phyloP scores from a whole-genome alignment of 768 basidiomycete species.

The Rhodocollybia butyracea region DNA sequence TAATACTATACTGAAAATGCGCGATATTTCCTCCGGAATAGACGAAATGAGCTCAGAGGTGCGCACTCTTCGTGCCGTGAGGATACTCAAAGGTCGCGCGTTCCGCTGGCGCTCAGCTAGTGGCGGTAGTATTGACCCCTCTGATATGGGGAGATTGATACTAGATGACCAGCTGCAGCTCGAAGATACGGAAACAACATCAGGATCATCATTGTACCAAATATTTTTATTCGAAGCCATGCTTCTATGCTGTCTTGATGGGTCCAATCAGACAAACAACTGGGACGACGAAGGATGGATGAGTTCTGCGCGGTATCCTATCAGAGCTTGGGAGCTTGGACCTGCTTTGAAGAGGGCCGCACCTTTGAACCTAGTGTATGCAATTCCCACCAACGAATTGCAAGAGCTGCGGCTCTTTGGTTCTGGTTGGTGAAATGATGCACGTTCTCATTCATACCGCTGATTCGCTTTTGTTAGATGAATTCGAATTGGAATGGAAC shows the following conservation, averaged over 20 bases:
- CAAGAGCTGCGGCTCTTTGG: conserved; percentile 25
- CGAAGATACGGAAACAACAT: conserved; percentile 16
- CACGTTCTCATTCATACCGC: neutral
- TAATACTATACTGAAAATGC: conserved; percentile 24
- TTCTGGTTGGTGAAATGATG: conserved; percentile 18
- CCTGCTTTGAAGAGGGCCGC: conserved; percentile 26
- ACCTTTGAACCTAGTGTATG: conserved; percentile 26
- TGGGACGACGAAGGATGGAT: conserved; percentile 9
- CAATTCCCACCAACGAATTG: conserved; percentile 26
- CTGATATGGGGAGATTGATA: conserved; percentile 27
- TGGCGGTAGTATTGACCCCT: conserved; percentile 10
- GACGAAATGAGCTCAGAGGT: conserved; percentile 34
- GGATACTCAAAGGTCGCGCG: conserved; percentile 24
- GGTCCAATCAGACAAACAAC: too few relatives aligned
- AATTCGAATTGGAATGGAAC: conserved; percentile 30
- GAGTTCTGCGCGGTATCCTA: conserved; percentile 23
- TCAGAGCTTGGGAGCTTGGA: conserved; percentile 36
- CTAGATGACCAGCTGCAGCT: conserved; percentile 32
- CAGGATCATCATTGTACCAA: conserved; percentile 14
- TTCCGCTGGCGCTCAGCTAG: conserved; percentile 18
- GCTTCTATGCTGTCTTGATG: conserved; percentile 32
- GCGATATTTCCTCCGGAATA: conserved; percentile 30
- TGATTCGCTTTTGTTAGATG: conserved; percentile 14
- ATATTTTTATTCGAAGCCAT: conserved; percentile 34
- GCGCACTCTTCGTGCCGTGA: conserved; percentile 29